Evolutionary conservation across 2,329 filamentous ascomycete species (phyloP), one percentile per base, ranked within the genome.

Genomic region (Hypoxylon sp.): DNA sequence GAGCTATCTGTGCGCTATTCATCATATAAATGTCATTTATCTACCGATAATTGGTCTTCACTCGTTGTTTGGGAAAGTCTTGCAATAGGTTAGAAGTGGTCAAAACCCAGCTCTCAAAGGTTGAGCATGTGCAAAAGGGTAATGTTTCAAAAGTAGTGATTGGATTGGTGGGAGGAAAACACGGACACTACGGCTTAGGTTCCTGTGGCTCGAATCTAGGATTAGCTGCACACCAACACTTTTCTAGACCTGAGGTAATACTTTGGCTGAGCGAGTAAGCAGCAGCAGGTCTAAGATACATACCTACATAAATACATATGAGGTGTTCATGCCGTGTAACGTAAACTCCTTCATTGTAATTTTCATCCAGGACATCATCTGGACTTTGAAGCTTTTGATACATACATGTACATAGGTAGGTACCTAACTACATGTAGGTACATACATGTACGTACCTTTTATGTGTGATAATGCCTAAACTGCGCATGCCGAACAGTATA

Each of bases 111-210:
- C 14, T 11, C 5, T 29, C 24, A 31, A 31, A 35, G 26, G 35
- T 47, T 6, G 39, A 48, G 42, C 63, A 65, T 56, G 56, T 65
- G 63, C 55, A 59, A 63, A 31, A 31, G 29, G 5, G 6, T 31
- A 31, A 58, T 14, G 24, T 26, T 61, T 54, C 26, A 50, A 29
- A 26, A 50, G 44, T 50, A 10, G 39, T 10, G 17, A 2, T 37
- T 47, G 39, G 63, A n/a, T 19, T 31, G 26, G 10, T 22, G 35
- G 19, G 50, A 60, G 24, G 42, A 65, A 65, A 54, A 46, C 14
- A 31, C 50, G 56, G 48, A 44, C 39, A 33, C 50, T 65, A 50
- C 33, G 13, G 13, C 33, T 44, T 35, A 55, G 65, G 22, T 57
- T 53, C 37, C 51, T 33, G 19, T 53, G 37, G 22, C 37, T 64